Conservation (phyloP, 2,329 filamentous ascomycete genomes). For the Neofusicoccum laricinum region DNA sequence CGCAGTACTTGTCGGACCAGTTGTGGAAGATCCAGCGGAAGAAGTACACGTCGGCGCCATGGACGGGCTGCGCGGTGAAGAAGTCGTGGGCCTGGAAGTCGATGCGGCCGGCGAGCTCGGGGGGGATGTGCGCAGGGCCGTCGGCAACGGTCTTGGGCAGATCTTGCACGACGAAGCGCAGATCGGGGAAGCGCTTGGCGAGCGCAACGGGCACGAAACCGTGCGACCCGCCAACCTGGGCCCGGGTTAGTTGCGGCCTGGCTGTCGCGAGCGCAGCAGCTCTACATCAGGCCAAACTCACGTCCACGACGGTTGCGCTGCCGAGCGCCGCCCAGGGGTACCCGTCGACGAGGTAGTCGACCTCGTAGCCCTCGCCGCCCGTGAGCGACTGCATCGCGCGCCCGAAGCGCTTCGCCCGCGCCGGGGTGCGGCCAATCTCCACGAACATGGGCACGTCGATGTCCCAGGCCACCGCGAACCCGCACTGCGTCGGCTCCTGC, state of each 20-base stretch:
- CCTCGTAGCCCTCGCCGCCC: slow-evolving; percentile 18
- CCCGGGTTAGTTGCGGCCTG: neutral
- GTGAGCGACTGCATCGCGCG: slow-evolving; percentile 19
- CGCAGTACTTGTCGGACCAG: slow-evolving; percentile 36
- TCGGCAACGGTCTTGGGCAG: slow-evolving; percentile 20
- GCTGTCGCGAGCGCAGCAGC: neutral
- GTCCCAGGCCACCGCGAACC: slow-evolving; percentile 13
- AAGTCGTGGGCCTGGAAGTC: slow-evolving; percentile 26
- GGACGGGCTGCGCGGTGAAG: slow-evolving; percentile 27
- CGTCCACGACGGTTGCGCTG: slow-evolving; percentile 18
- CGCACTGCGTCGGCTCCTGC: slow-evolving; percentile 19
- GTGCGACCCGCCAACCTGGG: slow-evolving; percentile 20
- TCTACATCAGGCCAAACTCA: slow-evolving; percentile 2
- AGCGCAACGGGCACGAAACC: slow-evolving; percentile 20
- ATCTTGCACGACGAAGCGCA: slow-evolving; percentile 22
- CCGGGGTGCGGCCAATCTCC: slow-evolving; percentile 17
- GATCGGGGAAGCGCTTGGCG: slow-evolving; percentile 9
- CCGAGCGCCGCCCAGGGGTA: slow-evolving; percentile 19
- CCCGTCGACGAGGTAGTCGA: slow-evolving; percentile 19
- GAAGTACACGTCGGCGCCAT: slow-evolving; percentile 34
- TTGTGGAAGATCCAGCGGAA: slow-evolving; percentile 42
- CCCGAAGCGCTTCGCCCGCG: slow-evolving; percentile 19
- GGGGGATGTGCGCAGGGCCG: slow-evolving; percentile 16
- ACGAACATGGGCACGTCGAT: slow-evolving; percentile 20
- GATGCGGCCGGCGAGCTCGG: slow-evolving; percentile 19